These are phyloP conservation scores for Striga asiatica DNA, from an alignment of 257 asterid genomes.

Conservation along the genomic window DNA sequence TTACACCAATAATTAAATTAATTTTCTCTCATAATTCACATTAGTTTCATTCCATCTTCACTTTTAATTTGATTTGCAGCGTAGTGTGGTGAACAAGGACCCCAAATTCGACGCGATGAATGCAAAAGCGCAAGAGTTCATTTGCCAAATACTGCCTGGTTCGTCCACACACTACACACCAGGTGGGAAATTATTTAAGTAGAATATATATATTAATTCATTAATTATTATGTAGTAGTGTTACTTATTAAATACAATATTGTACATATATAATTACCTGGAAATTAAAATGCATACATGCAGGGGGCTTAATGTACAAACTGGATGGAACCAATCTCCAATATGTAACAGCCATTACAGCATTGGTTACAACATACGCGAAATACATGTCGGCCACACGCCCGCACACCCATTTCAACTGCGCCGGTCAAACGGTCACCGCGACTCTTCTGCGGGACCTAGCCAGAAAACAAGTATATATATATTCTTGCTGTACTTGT, in stretches of 20 bases:
- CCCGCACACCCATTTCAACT: constrained; percentile 35
- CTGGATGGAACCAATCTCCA: constrained; percentile 56
- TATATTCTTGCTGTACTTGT: neutral
- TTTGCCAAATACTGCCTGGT: constrained; percentile 60
- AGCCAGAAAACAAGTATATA: constrained; percentile 44
- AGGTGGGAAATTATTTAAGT: too few species aligned
- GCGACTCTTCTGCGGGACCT: constrained; percentile 27
- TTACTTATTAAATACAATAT: neutral
- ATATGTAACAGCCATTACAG: constrained; percentile 63
- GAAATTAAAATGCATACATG: constrained; percentile 5
- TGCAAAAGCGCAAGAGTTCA: constrained; percentile 55
- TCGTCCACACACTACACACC: constrained; percentile 60
- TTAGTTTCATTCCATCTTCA: too few species aligned
- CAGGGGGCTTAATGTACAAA: constrained; percentile 75
- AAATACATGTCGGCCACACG: constrained; percentile 51
- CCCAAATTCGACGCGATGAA: constrained; percentile 31
- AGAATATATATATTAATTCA: neutral
- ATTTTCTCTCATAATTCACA: too few species aligned
- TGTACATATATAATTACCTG: neutral
- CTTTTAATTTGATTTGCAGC: neutral
- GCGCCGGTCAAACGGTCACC: constrained; percentile 32
- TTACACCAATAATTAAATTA: too few species aligned
- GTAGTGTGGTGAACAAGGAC: constrained; percentile 37
- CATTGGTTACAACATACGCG: constrained; percentile 63
- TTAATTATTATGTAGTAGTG: neutral